Evolutionary conservation across 1,139 yeast genomes (phyloP).

Genomic region (Saccharomyces hybrid): DNA sequence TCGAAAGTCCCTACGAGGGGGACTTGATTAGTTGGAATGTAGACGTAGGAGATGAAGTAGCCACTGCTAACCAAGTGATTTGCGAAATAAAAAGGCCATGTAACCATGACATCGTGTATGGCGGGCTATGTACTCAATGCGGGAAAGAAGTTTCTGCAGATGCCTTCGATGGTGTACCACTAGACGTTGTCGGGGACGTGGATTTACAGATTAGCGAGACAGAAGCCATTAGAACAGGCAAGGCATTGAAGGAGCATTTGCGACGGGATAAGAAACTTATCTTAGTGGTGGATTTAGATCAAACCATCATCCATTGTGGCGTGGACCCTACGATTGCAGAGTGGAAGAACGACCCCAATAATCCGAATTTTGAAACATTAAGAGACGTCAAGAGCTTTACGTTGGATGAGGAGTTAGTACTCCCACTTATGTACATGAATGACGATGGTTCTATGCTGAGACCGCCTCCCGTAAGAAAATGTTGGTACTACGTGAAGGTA

Average conservation of each 20-base stretch:
- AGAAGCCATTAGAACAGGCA: constrained; percentile 84
- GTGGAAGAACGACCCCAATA: constrained; percentile 82
- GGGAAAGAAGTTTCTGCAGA: constrained; percentile 72
- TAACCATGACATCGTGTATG: constrained; percentile 89
- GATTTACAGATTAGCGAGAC: constrained; percentile 74
- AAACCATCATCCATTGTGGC: constrained; percentile 95
- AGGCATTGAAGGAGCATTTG: constrained; percentile 54
- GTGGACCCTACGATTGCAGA: constrained; percentile 96
- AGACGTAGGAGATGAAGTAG: constrained; percentile 52
- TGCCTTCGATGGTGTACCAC: constrained; percentile 65
- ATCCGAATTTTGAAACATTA: constrained; percentile 79
- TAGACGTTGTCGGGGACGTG: constrained; percentile 65
- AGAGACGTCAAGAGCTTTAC: constrained; percentile 74
- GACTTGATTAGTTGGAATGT: constrained; percentile 46
- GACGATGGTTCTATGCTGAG: constrained; percentile 32
- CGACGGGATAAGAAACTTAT: constrained; percentile 62
- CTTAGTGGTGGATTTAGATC: constrained; percentile 92
- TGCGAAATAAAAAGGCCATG: constrained; percentile 72
- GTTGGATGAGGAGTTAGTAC: constrained; percentile 63
- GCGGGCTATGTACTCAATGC: constrained; percentile 92
- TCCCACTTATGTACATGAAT: constrained; percentile 51
- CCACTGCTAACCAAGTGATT: constrained; percentile 43
- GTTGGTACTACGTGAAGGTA: constrained; percentile 88
- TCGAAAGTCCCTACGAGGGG: constrained; percentile 82
- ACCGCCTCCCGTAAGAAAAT: constrained; percentile 41